Conservation (phyloP, 1,284 basidiomycete genomes). For the Vanrija sp. region DNA sequence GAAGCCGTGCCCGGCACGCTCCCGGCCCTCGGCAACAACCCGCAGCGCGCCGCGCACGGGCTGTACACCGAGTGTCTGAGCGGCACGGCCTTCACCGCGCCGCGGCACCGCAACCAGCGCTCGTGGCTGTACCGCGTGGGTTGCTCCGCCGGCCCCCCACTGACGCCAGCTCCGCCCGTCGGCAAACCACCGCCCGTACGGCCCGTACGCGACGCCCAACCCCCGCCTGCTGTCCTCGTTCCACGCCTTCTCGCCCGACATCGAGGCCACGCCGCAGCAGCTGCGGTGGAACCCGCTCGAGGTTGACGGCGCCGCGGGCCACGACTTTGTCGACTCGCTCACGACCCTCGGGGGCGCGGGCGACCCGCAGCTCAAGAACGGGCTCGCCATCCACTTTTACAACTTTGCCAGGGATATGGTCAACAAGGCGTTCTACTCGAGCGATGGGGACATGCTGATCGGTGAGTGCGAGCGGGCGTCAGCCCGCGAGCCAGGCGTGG, state of each 20-base stretch:
- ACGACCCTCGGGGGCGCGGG: conserved; percentile 64
- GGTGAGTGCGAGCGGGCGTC: conserved; percentile 5
- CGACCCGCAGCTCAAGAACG: conserved; percentile 60
- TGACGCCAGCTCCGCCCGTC: conserved; percentile 56
- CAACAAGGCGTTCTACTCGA: conserved; percentile 62
- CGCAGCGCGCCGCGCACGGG: conserved; percentile 61
- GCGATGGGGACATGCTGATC: conserved; percentile 65
- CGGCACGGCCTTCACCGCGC: conserved; percentile 59
- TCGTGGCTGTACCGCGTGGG: conserved; percentile 40
- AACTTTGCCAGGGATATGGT: conserved; percentile 61
- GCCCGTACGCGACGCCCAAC: conserved; percentile 6
- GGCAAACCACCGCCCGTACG: conserved; percentile 55
- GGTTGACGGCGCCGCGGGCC: conserved; percentile 44
- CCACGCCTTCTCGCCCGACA: conserved; percentile 2
- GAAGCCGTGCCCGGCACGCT: conserved; percentile 39
- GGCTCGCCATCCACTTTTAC: conserved; percentile 62
- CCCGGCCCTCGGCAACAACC: conserved; percentile 58
- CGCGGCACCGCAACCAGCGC: conserved; percentile 54
- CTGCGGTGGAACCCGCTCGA: conserved; percentile 60
- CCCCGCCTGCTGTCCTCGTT: conserved; percentile 6
- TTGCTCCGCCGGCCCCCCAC: not conserved
- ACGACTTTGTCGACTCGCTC: conserved; percentile 61
- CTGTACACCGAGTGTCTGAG: conserved; percentile 60
- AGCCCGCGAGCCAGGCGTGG: no score
- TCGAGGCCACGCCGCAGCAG: conserved; percentile 55